Conservation (phyloP, 1,284 basidiomycete genomes). For the Gymnopus androsaceus region DNA sequence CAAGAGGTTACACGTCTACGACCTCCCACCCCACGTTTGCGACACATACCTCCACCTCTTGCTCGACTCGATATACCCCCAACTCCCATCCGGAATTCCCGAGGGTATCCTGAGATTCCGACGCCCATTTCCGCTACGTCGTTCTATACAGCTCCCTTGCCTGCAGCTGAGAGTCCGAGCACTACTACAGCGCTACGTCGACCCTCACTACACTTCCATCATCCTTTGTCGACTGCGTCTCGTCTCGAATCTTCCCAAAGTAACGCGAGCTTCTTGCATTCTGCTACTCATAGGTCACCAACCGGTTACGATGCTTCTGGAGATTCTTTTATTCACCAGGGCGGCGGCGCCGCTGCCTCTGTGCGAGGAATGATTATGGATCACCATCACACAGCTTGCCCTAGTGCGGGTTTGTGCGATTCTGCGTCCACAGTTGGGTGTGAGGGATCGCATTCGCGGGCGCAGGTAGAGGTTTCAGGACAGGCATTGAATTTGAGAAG, state of each 20-base stretch:
- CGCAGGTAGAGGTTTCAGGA: not conserved
- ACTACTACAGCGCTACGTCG: not conserved
- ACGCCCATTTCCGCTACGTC: conserved; percentile 11
- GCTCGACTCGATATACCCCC: not conserved
- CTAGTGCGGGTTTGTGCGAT: conserved; percentile 3
- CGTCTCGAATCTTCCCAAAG: conserved; percentile 4
- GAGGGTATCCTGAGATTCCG: conserved; percentile 3
- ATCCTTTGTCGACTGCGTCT: conserved; percentile 8
- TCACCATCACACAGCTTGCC: conserved; percentile 10
- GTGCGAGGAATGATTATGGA: conserved; percentile 14
- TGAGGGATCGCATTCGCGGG: not conserved
- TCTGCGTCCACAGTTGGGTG: conserved; percentile 8
- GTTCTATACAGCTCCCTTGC: not conserved
- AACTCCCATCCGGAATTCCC: not conserved
- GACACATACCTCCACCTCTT: not conserved
- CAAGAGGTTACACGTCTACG: conserved; percentile 28
- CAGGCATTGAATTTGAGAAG: conserved; percentile 12
- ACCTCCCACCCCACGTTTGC: conserved; percentile 5
- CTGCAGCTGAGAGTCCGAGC: not conserved
- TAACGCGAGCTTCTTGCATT: conserved; percentile 5
- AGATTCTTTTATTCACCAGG: not conserved
- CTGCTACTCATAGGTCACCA: conserved; percentile 10
- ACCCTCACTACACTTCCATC: conserved; percentile 4
- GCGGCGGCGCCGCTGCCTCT: conserved; percentile 1
- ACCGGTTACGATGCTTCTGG: not conserved